Evolutionary conservation across 2,329 filamentous ascomycete genomes (phyloP), one percentile per base, ranked within the genome.

Genomic region (Talaromyces verruculosus): DNA sequence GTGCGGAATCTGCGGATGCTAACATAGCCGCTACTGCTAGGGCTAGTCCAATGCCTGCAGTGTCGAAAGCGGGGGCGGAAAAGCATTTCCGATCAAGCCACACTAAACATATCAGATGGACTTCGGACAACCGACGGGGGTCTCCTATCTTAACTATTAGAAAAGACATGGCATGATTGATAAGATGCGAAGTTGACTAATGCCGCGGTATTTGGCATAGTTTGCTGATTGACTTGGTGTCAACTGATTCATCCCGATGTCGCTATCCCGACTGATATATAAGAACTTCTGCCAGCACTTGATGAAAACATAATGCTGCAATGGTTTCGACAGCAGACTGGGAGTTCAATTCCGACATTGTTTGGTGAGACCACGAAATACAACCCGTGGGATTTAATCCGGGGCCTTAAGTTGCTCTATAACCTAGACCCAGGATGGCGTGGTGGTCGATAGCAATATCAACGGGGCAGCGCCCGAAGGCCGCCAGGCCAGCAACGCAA

Each of bases 51-150:
- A 35, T 13, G 25, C 25, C 37, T 35, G 49, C 25, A 35, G 10
- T 19, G 19, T 22, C 37, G 17, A 59, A 41, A 43, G 35, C 19
- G 57, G 57, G 35, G 57, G 37, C 35, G 57, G 57, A 59, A 19
- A 59, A 59, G 11, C 35, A 59, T 17, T 59, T 59, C 57, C 57
- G 57, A 41, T 17, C 35, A 41, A 59, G 35, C 57, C 57, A 59
- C 57, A n/a, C 19, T 19, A 7, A 43, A 43, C 19, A n/a, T 17
- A 43, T n/a, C 39, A 5, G 37, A 41, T 15, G 15, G 15, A 41
- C 39, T n/a, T 5, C 39, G 5, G 15, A 41, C 5, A 17, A 17
- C 1, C 7, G 39, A 41, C 39, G 15, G 5, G 1, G 6, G 5
- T 17, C 37, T 13, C 17, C 37, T 4, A 39, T 17, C 15, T 39